Evolutionary conservation across 192 early-diverging fungal genomes (phyloP), one percentile per base, ranked within the genome.

Genomic region (Coemansia sp.): DNA sequence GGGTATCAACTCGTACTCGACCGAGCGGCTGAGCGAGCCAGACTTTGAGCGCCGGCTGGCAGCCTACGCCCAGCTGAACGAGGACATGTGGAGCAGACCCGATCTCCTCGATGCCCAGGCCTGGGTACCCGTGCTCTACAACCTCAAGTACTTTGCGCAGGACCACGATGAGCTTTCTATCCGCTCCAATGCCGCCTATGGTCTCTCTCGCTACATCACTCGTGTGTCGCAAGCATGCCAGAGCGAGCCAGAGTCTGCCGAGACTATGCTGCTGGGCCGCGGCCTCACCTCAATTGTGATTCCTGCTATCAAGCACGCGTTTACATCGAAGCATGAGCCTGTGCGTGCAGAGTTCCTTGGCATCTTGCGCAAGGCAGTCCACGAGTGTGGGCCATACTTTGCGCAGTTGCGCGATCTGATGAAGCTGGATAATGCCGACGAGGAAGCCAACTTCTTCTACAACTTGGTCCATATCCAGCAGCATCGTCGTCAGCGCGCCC

Each of bases 381-480:
- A 52, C 38, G 74, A 75, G 61, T 79, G 76, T 50, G 76, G 65
- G 10, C 25, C 55, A 28, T 48, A 64, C 45, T 72, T 78, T 56
- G 67, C 62, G 37, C 76, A 83, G 68, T 61, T 83, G 59, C 59
- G 62, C 28, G 81, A 83, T 7, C 66, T 76, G n/a, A 34, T 35
- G 13, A 61, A 58, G 18, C 72, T 83, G 64, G 80, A 77, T n/a
- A 62, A n/a, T n/a, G 23, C n/a, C 5, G 75, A 81, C 13, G 69
- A 79, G 42, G 70, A 99, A 67, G 88, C 92, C 6, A 95, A 89
- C 61, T 95, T 99, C 80, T 99, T 98, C 72, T 88, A 86, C 76
- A 99, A 99, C 69, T 87, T 98, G 59, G 86, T 93, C 63, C 97
- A 99, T 65, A 87, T 99, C 62, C 97, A 99, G 83, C 78, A 91